Base-by-base conservation (phyloP, 2,329 filamentous ascomycete genomes). In the Fusarium metavorans region DNA sequence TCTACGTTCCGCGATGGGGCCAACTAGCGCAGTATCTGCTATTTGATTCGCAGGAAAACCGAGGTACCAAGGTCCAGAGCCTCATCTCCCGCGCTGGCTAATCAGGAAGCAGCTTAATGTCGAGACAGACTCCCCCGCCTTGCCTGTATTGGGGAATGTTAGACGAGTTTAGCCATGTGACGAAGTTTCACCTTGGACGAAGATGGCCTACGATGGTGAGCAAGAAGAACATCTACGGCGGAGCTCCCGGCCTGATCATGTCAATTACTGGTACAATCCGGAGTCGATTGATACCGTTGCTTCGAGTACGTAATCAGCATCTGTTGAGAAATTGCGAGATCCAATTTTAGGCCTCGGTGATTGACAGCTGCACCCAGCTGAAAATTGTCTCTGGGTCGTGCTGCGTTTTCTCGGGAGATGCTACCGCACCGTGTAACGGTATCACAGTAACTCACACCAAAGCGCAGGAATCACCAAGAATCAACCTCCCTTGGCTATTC, bases 131-230 rank as follows among this genome's bases (percentile, higher is more conserved):
- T 71, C 41, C 67, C 23, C 58, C 64, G 65, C 64, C 72, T 73
- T 78, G 70, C 54, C 77, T 76, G 52, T 37, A 77, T 76, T 27
- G 48, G 77, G 77, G 69, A 72, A 78, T 78, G 68, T 78, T 78
- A 78, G 54, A 78, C 77, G 77, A 78, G 65, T 35, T 54, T 54
- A 45, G 67, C 77, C 76, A 76, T 77, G 76, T 75, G 77, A 77
- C 64, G 60, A 63, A 71, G 71, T 76, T 61, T 69, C 65, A 67
- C 43, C 23, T 37, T 32, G 39, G 56, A 54, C 50, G 35, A 52
- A 35, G 18, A 56, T 41, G 35, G 32, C 11, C 9, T 18, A 9
- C 20, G 35, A 57, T 54, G 25, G 6, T n/a, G 48, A 32, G 48
- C 25, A 54, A n/a, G 25, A 50, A 50, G 45, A 54, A n/a, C 48